These are phyloP conservation scores for Cladosporium sphaerospermum DNA, from an alignment of 2,329 filamentous ascomycete genomes.

Conservation along the genomic window DNA sequence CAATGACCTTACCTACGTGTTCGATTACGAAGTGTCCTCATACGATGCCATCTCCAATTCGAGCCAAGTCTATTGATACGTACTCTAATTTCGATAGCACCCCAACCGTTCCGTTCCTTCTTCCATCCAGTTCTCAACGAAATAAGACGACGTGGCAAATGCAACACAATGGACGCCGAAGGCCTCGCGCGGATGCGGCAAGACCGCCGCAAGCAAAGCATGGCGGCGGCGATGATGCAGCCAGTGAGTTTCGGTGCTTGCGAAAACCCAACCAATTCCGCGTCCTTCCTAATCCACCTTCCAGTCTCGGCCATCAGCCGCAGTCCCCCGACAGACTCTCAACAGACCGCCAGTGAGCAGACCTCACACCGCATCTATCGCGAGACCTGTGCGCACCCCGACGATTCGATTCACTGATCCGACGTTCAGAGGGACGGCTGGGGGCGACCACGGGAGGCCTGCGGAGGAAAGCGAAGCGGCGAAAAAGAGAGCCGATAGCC, in stretches of 20 bases:
- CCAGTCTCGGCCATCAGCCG: neutral
- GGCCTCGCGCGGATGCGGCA: constrained; percentile 2
- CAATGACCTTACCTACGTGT: too few species aligned
- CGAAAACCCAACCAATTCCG: too few species aligned
- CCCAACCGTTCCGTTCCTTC: too few species aligned
- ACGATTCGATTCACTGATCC: neutral
- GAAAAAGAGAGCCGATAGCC: neutral
- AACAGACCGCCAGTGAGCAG: neutral
- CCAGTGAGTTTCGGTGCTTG: neutral
- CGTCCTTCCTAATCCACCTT: neutral
- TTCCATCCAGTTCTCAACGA: too few species aligned
- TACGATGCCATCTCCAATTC: too few species aligned
- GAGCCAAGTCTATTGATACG: too few species aligned
- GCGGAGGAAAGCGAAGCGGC: neutral
- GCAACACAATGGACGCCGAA: neutral
- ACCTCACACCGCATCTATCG: neutral
- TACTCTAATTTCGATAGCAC: too few species aligned
- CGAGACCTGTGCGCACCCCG: neutral
- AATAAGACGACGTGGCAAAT: neutral
- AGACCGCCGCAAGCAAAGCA: constrained; percentile 4
- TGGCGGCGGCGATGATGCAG: neutral
- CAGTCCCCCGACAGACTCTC: neutral
- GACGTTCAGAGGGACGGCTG: neutral
- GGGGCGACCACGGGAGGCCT: neutral
- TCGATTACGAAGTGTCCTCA: too few species aligned